These are phyloP conservation scores for Pseudogymnoascus sp. DNA, from an alignment of 2,329 filamentous ascomycete species.

Conservation along the genomic window DNA sequence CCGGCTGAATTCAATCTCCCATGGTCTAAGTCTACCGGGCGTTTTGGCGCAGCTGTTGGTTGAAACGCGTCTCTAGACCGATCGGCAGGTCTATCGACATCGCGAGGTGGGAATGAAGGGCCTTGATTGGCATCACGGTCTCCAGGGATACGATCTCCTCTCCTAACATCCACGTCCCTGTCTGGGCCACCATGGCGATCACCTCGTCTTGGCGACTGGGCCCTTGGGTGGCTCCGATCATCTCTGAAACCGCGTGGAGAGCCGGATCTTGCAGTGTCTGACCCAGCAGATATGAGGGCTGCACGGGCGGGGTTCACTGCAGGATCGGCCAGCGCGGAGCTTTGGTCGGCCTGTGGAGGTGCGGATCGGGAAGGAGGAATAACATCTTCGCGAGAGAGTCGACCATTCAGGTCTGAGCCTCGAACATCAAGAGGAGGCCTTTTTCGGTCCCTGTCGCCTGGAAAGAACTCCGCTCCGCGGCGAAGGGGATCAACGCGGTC, in stretches of 20 bases:
- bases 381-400: conserved; percentile 23
- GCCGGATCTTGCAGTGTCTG: conserved; percentile 20
- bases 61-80: conserved; percentile 28
- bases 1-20: conserved; percentile 31
- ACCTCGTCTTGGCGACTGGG: conserved; percentile 40
- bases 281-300: conserved; percentile 25
- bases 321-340: conserved; percentile 19
- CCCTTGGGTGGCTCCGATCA: conserved; percentile 27
- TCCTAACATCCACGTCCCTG: conserved; percentile 35
- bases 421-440: conserved; percentile 17
- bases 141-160: not conserved
- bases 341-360: conserved; percentile 19
- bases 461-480: not conserved
- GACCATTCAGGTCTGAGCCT: conserved; percentile 19
- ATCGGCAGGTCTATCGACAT: conserved; percentile 35
- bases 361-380: conserved; percentile 24
- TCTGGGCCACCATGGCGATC: conserved; percentile 31
- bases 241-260: conserved; percentile 25
- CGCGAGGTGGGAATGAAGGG: not conserved
- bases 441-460: conserved; percentile 16
- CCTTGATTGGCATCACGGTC: not conserved
- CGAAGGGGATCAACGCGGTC: conserved; percentile 6
- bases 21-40: conserved; percentile 40
- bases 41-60: conserved; percentile 27
- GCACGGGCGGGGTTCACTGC: conserved; percentile 27